Evolutionary conservation across 73 alveolate species (phyloP).

Genomic region (Paramecium tetraurelia): DNA sequence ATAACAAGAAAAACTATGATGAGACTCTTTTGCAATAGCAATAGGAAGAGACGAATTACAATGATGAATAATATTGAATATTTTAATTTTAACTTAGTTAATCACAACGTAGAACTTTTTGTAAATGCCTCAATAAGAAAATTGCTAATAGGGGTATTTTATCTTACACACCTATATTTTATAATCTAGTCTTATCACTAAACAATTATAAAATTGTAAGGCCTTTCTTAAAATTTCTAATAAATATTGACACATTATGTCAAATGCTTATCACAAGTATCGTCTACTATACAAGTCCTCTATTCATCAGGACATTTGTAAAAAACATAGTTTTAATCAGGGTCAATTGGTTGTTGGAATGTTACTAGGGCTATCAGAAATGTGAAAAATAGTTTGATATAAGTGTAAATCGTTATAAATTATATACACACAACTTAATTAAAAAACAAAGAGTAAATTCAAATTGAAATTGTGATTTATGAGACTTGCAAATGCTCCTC

Average conservation of each 20-base stretch:
- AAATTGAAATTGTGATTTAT: constrained; percentile 34
- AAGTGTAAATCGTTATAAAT: background rate
- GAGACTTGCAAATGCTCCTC: constrained; percentile 25
- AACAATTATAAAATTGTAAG: background rate
- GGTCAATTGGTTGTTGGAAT: background rate
- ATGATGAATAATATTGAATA: background rate
- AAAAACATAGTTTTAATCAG: constrained; percentile 16
- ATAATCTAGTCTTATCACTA: background rate
- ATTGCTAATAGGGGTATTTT: background rate
- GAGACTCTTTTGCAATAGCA: background rate
- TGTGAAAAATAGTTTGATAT: background rate
- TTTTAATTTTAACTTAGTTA: background rate
- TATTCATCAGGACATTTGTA: background rate
- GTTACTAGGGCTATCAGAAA: background rate
- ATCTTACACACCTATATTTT: background rate
- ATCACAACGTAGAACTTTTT: background rate
- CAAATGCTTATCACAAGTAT: background rate
- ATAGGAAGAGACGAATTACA: background rate
- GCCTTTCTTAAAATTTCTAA: background rate
- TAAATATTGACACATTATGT: constrained; percentile 12
- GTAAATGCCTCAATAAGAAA: background rate
- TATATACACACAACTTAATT: background rate
- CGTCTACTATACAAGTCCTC: background rate
- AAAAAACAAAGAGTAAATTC: constrained; percentile 14
- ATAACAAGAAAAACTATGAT: constrained; percentile 36